Base-by-base conservation (phyloP, 331 rosid species). In the Stylosanthes scabra region DNA sequence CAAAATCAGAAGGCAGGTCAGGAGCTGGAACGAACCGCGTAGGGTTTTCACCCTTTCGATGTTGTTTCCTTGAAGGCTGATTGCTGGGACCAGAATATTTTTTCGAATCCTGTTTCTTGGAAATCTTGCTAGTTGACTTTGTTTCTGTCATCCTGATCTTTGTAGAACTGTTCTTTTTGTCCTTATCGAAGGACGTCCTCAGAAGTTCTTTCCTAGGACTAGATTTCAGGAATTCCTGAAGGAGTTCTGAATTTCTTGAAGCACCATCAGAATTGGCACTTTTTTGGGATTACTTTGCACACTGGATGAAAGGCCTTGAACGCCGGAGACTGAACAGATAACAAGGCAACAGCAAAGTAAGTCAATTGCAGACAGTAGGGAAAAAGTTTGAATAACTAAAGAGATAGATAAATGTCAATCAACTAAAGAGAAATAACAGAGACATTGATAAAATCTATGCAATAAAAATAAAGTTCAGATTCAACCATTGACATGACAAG, bases 1-100 rank as follows among this genome's bases (percentile, higher is more conserved):
- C 92, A 79, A 90, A 87, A 46, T 92, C 97, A 9, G 82, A 63
- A 77, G 98, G 88, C 59, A 71, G 87, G 34, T 92, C 97, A 15
- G 88, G 70, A 73, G 88, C 64, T 15, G 91, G 82, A 67, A 88
- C 64, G 13, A 87, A 80, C 15, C 99, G 86, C 8, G 83, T 70
- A 25, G 99, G 99, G 67, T 90, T 90, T 71, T 95, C 98, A 2
- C 93, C 87, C 82, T 95, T 95, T 49, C 99, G 86, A 12, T 85
- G 83, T 69, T 92, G 99, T 89, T 90, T 92, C 77, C 83, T 87
- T 9, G 91, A 83, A 79, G 63, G 66, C 62, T 84, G 97, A 74
- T 72, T 87, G 74, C 74, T 80, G 45, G 89, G 77, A 75, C 82
- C 84, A 68, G 90, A 88, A 70, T 76, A 75, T 47, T 87, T 92